These are phyloP conservation scores for Exophiala mesophila DNA, from an alignment of 2,329 filamentous ascomycete genomes.

Conservation along the genomic window DNA sequence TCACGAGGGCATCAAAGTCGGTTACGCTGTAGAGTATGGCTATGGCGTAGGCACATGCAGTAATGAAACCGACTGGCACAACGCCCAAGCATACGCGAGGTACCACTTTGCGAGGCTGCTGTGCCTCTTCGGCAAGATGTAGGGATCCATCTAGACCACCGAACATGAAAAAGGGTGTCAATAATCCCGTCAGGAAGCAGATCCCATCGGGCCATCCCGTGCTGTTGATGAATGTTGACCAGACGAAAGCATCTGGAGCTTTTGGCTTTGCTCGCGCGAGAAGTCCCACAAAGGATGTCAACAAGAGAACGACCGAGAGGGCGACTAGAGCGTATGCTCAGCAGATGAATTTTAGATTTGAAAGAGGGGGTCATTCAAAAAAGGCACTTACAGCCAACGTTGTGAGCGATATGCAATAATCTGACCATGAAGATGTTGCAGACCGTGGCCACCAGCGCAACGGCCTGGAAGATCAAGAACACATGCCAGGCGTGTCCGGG, in stretches of 20 bases:
- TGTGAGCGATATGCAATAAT: slow-evolving; percentile 1
- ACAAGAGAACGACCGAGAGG: slow-evolving; percentile 28
- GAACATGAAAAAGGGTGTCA: slow-evolving; percentile 36
- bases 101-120: slow-evolving; percentile 28
- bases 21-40: slow-evolving; percentile 12
- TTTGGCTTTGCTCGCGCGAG: slow-evolving; percentile 23
- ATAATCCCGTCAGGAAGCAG: slow-evolving; percentile 37
- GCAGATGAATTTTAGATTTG: too few relatives aligned
- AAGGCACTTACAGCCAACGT: slow-evolving; percentile 8
- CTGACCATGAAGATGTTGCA: slow-evolving; percentile 22
- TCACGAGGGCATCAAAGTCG: slow-evolving; percentile 12
- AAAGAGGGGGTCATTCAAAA: too few relatives aligned
- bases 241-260: slow-evolving; percentile 12
- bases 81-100: slow-evolving; percentile 33
- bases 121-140: slow-evolving; percentile 37
- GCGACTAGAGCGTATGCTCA: too few relatives aligned
- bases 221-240: slow-evolving; percentile 14
- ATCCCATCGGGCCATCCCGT: slow-evolving; percentile 30
- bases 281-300: slow-evolving; percentile 31
- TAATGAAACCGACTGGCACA: slow-evolving; percentile 32
- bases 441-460: slow-evolving; percentile 29
- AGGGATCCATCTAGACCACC: slow-evolving; percentile 34
- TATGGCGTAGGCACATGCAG: slow-evolving; percentile 19
- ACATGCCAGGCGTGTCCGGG: slow-evolving; percentile 34
- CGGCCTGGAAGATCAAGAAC: slow-evolving; percentile 36